Evolutionary conservation across 495 filamentous ascomycete genomes (phyloP), one percentile per base, ranked within the genome.

Genomic region (Wilcoxina mikolae): DNA sequence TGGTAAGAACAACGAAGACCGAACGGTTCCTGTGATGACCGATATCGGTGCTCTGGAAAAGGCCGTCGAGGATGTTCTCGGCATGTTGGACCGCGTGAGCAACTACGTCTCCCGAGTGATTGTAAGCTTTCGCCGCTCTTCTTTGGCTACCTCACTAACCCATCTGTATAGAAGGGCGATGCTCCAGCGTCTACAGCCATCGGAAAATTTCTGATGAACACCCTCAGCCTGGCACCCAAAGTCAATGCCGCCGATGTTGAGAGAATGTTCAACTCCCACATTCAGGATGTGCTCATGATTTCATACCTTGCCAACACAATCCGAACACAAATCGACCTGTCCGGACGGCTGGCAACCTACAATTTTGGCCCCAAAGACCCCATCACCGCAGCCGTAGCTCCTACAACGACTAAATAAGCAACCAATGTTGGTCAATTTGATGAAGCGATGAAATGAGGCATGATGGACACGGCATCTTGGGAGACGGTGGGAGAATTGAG

Each of bases 231-330:
- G 56, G 87, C 89, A 27, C 91, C 91, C 54, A 96, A 95, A 75
- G 91, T 98, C 5, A 83, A 91, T 56, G 74, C 81, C 4, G 76
- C 80, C 46, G 83, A 89, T 62, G 86, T 98, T 63, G 91, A 98
- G 76, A 70, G 82, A 63, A 89, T 95, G 74, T 98, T 98, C 79
- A 96, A 98, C 77, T 93, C 93, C 72, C 91, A 98, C 72, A 85
- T 98, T 69, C 91, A 98, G 73, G 91, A 98, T 67, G 88, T 98
- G 54, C 80, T 98, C 45, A 83, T 95, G 62, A 87, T 96, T 58
- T 87, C 85, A 45, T 98, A 98, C 74, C 76, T 98, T 43, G 87
- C 91, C 61, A 98, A 96, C 74, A 95, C 90, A 47, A 94, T 98
- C 71, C 87, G 91, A 69, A 95, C 90, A 62, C 91, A 98, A 75